phyloP scores from a whole-genome alignment of 345 rosid genomes.

The Lepidium didymum region DNA sequence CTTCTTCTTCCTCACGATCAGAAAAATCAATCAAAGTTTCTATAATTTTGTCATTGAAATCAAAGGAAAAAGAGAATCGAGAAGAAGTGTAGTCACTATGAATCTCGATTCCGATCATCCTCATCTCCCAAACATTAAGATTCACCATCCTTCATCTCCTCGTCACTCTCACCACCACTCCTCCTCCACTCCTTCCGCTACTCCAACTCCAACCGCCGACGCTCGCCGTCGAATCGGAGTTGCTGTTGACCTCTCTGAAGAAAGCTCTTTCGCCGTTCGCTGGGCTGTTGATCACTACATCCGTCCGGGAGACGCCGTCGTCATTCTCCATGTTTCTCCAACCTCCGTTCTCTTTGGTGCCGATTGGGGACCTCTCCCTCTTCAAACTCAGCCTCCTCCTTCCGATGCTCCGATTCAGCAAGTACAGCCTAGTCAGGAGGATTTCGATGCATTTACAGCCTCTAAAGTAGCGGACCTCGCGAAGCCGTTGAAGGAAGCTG shows the following conservation, averaged over 20 bases:
- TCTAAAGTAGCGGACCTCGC: conserved; percentile 74
- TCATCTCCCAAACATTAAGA: conserved; percentile 68
- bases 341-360: conserved; percentile 96
- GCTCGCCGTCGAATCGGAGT: conserved; percentile 88
- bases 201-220: conserved; percentile 76
- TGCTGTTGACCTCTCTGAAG: conserved; percentile 88
- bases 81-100: background rate
- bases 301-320: conserved; percentile 90
- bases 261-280: conserved; percentile 71
- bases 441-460: conserved; percentile 62
- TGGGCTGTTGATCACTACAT: conserved; percentile 87
- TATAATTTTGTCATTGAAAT: background rate
- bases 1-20: background rate
- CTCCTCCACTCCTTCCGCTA: conserved; percentile 31
- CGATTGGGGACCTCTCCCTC: conserved; percentile 94
- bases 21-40: background rate
- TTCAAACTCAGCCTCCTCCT: conserved; percentile 26
- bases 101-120: conserved; percentile 45
- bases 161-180: conserved; percentile 37
- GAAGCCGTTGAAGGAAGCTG: conserved; percentile 70
- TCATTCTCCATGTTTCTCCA: conserved; percentile 94
- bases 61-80: background rate
- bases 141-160: conserved; percentile 47
- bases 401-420: conserved; percentile 1
- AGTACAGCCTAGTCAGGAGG: conserved; percentile 51